phyloP scores from a whole-genome alignment of 140 eudicot genomes.

The Ambrosia hybrid region DNA sequence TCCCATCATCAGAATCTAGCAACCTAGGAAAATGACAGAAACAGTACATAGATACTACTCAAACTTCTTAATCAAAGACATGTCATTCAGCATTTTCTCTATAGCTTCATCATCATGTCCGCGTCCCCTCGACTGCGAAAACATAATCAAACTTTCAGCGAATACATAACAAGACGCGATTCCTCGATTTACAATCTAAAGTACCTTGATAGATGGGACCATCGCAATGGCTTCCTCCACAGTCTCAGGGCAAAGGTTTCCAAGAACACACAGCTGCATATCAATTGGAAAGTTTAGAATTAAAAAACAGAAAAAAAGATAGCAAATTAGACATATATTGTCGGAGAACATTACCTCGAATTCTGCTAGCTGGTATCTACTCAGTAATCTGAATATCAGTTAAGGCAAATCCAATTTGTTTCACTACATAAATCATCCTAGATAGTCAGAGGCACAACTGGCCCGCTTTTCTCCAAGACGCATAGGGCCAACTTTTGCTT shows the following conservation, averaged over 20 bases:
- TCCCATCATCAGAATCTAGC: background rate
- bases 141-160: background rate
- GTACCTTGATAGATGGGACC: slow-evolving; percentile 78
- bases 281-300: background rate
- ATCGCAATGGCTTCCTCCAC: slow-evolving; percentile 84
- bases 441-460: too few species aligned
- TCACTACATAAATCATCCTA: background rate
- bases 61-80: slow-evolving; percentile 84
- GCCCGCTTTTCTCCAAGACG: too few species aligned
- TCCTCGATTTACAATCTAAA: background rate
- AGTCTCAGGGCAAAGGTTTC: slow-evolving; percentile 83
- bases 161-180: background rate
- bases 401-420: slow-evolving; percentile 37
- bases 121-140: slow-evolving; percentile 75
- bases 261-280: slow-evolving; percentile 65
- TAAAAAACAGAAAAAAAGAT: background rate
- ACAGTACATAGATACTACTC: slow-evolving; percentile 40
- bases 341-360: slow-evolving; percentile 54
- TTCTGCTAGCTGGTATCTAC: slow-evolving; percentile 81
- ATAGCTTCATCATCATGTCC: slow-evolving; percentile 85
- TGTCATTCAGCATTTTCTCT: slow-evolving; percentile 68
- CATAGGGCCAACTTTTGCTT: too few species aligned
- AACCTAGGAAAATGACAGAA: background rate
- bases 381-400: slow-evolving; percentile 63
- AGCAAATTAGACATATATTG: background rate